Base-by-base conservation (phyloP, 2,329 filamentous ascomycete genomes). In the Xylariaceae sp. region DNA sequence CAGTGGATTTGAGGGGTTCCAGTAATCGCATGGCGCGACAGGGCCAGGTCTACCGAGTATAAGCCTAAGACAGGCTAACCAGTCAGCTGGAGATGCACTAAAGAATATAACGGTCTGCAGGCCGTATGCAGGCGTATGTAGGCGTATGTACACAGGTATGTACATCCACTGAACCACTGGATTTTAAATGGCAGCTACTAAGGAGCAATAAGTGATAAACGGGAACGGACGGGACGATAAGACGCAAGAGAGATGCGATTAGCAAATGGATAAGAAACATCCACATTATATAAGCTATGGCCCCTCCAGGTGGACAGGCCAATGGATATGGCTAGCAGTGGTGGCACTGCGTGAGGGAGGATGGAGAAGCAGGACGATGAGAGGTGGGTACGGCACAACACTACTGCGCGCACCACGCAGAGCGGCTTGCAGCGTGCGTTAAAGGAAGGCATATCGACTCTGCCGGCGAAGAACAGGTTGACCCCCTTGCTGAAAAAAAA, bases 361-460 rank as follows among this genome's bases (percentile, higher is more conserved):
- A 53, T 49, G 21, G 16, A 15, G 27, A 44, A 53, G 44, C 44
- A 39, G 54, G 50, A 33, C 44, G 9, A 42, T 40, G 49, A 44
- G 40, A 36, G 54, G 44, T 20, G 29, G 42, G 41, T 46, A 44
- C 49, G 49, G 50, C 50, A 42, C 40, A 39, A 49, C 50, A 54
- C 55, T 54, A n/a, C n/a, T n/a, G n/a, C n/a, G 55, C 50, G 54
- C 36, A 43, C 40, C 23, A 32, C 44, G 40, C 53, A 50, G 53
- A 24, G 37, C 27, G 36, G 35, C 33, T 40, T 52, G 35, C 36
- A 47, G 42, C 24, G 5, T 21, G 37, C 37, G 52, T 48, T 11
- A 8, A 49, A 23, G 11, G 20, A 37, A 27, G 46, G 29, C 15
- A 36, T 40, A 27, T 23, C 32, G 33, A 40, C 15, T 39, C 32